Base-by-base conservation (phyloP, 164 flowering plant species). In the Liquidambar formosana region DNA sequence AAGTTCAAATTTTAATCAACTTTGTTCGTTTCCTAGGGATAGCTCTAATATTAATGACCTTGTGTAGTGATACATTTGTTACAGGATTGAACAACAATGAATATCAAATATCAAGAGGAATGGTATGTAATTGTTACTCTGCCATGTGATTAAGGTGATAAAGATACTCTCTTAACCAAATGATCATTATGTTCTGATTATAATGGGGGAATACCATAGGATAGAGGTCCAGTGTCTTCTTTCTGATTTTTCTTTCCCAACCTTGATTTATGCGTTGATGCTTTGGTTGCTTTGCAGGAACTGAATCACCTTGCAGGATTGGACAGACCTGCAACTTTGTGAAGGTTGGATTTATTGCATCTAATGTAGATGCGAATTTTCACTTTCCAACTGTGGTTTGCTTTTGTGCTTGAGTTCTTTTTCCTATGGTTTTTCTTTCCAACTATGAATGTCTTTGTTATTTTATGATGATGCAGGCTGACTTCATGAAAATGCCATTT, bases 401-500 rank as follows among this genome's bases (percentile, higher is more conserved):
- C 41, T 62, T 23, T 18, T 21, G 10, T 11, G 28, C 64, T 10
- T 5, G 47, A 16, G 41, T 2, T 2, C 41, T 33, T 33, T 33
- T 2, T n/a, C n/a, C n/a, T n/a, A n/a, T n/a, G n/a, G n/a, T n/a
- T n/a, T n/a, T n/a, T n/a, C n/a, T n/a, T 33, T 33, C 41, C 2
- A 33, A 33, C 2, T 33, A 6, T 67, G 41, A 25, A 23, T 18
- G 33, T 59, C 74, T 46, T 22, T 67, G 49, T 44, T 33, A 33
- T 33, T 33, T 47, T 25, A 3, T 71, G 48, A 60, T 64, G 19
- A 10, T 78, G 76, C 84, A 95, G 99, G 99, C 90, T 71, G 99
- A 95, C 78, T 93, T 95, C 86, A 95, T 93, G 97, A 91, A 91
- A 64, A 88, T 93, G 96, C 96, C 97, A 60, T 86, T 95, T 75